Conservation (phyloP, 345 rosid species). For the Citrus sp. region DNA sequence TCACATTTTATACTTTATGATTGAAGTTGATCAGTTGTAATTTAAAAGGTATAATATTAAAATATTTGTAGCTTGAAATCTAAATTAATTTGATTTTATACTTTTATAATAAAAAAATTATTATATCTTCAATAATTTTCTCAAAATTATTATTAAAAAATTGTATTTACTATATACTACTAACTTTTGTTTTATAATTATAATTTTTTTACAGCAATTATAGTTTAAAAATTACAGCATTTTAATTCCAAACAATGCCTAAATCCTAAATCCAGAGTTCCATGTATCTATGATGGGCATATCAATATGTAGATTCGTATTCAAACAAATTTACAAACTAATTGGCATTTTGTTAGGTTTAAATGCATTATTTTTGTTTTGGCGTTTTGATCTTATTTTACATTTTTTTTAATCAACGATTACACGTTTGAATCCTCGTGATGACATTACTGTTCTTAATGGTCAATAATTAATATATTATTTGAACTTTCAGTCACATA, state of each 20-base stretch:
- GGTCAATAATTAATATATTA: too few relatives aligned
- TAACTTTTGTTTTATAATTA: fast-evolving
- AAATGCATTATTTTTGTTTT: too few relatives aligned
- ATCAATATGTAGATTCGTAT: too few relatives aligned
- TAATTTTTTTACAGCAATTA: fast-evolving
- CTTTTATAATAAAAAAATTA: fast-evolving
- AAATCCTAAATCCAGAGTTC: too few relatives aligned
- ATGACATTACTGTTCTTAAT: background rate
- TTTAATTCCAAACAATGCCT: fast-evolving
- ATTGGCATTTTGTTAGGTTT: too few relatives aligned
- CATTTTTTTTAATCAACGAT: background rate
- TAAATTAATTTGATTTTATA: too few relatives aligned
- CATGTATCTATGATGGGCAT: fast-evolving
- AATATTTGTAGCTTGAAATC: fast-evolving
- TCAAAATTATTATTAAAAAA: too few relatives aligned
- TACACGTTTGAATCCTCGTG: background rate
- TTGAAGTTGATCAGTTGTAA: fast-evolving
- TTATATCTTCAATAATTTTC: too few relatives aligned
- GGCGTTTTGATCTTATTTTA: too few relatives aligned
- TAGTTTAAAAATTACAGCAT: fast-evolving
- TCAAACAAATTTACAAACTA: too few relatives aligned
- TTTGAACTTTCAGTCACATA: background rate
- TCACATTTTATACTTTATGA: too few relatives aligned
- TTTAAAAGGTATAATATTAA: fast-evolving
- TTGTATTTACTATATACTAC: fast-evolving